Evolutionary conservation across 345 rosid species (phyloP), one percentile per base, ranked within the genome.

Genomic region (Pugionium dolabratum): DNA sequence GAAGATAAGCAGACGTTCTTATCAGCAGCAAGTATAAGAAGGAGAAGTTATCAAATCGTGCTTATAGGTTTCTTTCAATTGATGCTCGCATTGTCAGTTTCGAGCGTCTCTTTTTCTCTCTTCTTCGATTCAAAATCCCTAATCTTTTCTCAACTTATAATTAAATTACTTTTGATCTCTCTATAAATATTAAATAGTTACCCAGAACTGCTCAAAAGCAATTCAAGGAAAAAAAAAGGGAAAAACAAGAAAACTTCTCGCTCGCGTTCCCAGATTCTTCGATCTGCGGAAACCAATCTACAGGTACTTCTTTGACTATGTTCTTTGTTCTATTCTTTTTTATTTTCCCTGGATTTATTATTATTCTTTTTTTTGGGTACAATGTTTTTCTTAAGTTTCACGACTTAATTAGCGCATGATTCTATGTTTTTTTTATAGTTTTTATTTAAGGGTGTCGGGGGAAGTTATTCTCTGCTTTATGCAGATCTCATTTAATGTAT

Each of bases 401-500:
- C 63, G 63, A 42, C 62, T 58, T 42, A 5, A 40, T 40, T n/a
- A 56, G 46, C 37, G 36, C 26, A 58, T 29, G 37, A 58, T 41
- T 44, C 48, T 40, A 52, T 31, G 26, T 9, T 37, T 4, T 28
- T 49, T 2, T 53, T 9, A 9, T 1, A 56, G 26, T 37, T 39
- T n/a, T 34, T 34, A 7, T 54, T 7, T 25, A 28, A 28, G 26
- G 49, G 29, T 37, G 52, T 59, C 64, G 40, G 51, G 31, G 7
- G 51, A 59, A 31, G 9, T 11, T 33, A 26, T 59, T 8, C 5
- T 57, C 35, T 40, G 54, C 11, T 32, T 47, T 66, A 10, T 27
- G 9, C 49, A 69, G 81, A 80, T 80, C 81, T 75, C 70, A 64
- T 63, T 59, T 1, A 10, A 35, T 10, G 33, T 56, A 25, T 49